Conservation (phyloP, 345 rosid genomes). For the Brassica cretica region DNA sequence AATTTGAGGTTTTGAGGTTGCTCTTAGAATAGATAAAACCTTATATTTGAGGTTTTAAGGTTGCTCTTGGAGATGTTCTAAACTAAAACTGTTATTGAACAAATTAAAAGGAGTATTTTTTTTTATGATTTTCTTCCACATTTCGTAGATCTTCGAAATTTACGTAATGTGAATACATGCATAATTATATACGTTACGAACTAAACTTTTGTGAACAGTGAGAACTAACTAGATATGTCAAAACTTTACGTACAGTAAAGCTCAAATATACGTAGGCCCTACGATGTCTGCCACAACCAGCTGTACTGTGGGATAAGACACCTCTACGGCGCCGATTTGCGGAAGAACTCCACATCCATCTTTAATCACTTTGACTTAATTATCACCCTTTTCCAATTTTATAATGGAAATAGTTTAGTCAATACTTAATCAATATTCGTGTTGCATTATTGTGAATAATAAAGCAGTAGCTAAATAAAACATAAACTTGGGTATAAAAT, state of each 20-base stretch:
- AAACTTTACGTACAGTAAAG: conserved; percentile 33
- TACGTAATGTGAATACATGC: neutral
- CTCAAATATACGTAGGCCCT: conserved; percentile 31
- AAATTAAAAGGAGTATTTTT: neutral
- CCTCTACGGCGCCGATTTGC: conserved; percentile 44
- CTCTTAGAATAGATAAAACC: too few species aligned
- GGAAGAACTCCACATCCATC: conserved; percentile 22
- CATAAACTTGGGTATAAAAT: neutral
- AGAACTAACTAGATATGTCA: conserved; percentile 28
- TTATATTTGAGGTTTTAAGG: too few species aligned
- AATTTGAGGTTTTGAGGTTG: too few species aligned
- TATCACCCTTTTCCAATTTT: neutral
- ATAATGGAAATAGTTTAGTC: neutral
- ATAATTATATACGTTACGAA: neutral
- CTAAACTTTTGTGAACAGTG: conserved; percentile 5
- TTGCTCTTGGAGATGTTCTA: too few species aligned
- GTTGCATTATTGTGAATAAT: neutral
- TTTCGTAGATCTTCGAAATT: neutral
- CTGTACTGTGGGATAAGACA: conserved; percentile 41
- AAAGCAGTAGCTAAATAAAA: neutral
- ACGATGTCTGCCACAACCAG: conserved; percentile 43
- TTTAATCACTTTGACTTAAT: conserved; percentile 32
- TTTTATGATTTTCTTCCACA: neutral
- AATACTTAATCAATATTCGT: neutral
- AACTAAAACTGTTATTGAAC: neutral